These are phyloP conservation scores for Haplosporangium sp. DNA, from an alignment of 371 early-diverging fungal species.

Conservation along the genomic window DNA sequence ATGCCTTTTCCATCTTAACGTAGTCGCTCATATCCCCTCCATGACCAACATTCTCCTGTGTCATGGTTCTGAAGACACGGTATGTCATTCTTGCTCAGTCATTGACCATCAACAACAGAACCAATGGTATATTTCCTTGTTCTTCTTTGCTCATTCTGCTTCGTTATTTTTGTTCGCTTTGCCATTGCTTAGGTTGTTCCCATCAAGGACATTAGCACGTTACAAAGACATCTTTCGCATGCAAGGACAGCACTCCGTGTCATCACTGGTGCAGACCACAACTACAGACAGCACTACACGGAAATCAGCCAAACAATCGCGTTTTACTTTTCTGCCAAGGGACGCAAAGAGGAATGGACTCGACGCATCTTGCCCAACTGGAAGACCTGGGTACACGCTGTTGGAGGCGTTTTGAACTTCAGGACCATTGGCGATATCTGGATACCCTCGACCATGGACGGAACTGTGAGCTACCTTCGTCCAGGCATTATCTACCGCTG, in stretches of 20 bases:
- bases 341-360: slow-evolving; percentile 45
- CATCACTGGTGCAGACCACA: slow-evolving; percentile 68
- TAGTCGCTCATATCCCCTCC: slow-evolving; percentile 65
- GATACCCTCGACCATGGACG: slow-evolving; percentile 42
- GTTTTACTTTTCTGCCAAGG: slow-evolving; percentile 54
- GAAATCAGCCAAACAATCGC: slow-evolving; percentile 57
- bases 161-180: not conserved
- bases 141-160: not conserved
- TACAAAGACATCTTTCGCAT: slow-evolving; percentile 59
- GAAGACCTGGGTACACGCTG: slow-evolving; percentile 57
- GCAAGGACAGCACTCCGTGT: slow-evolving; percentile 62
- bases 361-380: slow-evolving; percentile 47
- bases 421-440: slow-evolving; percentile 65
- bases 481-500: slow-evolving; percentile 51
- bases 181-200: slow-evolving; percentile 62
- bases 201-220: slow-evolving; percentile 64
- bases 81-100: slow-evolving; percentile 21
- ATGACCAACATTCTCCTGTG: slow-evolving; percentile 67
- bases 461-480: slow-evolving; percentile 38
- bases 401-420: slow-evolving; percentile 70
- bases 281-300: slow-evolving; percentile 61
- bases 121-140: not conserved
- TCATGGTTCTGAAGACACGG: slow-evolving; percentile 67
- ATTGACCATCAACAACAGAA: no score
- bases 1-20: slow-evolving; percentile 13